phyloP scores from a whole-genome alignment of 2,329 filamentous ascomycete genomes.

The Beauveria sp. region DNA sequence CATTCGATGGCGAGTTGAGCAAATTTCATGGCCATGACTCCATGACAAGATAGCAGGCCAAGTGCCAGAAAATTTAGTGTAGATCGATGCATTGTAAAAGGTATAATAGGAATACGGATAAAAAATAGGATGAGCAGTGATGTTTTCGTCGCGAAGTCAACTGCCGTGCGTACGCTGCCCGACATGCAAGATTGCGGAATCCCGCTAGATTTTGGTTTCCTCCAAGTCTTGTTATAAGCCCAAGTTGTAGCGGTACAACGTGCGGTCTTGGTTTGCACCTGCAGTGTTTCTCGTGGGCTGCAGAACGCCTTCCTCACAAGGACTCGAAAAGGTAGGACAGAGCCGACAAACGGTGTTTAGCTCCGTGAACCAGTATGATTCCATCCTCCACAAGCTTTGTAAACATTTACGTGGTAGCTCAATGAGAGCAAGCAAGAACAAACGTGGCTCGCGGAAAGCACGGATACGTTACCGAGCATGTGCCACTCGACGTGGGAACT shows the following conservation, averaged over 20 bases:
- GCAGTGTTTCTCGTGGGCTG: not conserved
- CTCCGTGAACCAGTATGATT: not conserved
- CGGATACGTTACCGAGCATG: not conserved
- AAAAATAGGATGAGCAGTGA: not conserved
- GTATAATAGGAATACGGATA: not conserved
- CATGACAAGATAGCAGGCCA: not conserved
- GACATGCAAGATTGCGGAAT: not conserved
- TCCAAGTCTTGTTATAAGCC: not conserved
- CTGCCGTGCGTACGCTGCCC: not conserved
- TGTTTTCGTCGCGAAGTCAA: not conserved
- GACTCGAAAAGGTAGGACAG: not conserved
- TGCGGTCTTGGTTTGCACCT: not conserved
- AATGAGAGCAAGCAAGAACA: not conserved
- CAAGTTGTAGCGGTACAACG: not conserved
- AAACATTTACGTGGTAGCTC: not conserved
- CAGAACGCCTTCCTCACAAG: not conserved
- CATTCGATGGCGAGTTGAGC: conserved; percentile 4
- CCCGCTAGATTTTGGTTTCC: not conserved
- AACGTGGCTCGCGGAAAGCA: not conserved
- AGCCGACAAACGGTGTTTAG: not conserved
- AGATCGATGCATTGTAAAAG: conserved; percentile 1
- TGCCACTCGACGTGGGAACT: not conserved
- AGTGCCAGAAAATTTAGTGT: not conserved
- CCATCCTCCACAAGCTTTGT: not conserved
- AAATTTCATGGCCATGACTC: not conserved